A percentile compares a stretch with the other conserved stretches of the same genome.
phyloP scores from a whole-genome alignment of 371 early-diverging fungal species.

The Dichotomocladium elegans region DNA sequence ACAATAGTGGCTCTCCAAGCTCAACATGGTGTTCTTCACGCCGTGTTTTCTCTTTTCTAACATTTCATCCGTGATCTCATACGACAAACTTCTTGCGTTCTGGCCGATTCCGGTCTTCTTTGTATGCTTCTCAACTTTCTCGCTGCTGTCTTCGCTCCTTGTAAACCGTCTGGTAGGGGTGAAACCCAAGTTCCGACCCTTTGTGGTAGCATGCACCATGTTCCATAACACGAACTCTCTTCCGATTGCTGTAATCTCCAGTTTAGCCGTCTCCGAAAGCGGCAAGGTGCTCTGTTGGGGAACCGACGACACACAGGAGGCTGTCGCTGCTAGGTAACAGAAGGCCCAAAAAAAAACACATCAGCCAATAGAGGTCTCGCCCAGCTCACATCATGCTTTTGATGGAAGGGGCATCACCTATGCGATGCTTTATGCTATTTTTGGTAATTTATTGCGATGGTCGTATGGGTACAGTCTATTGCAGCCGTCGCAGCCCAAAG shows the following conservation, averaged over 20 bases:
- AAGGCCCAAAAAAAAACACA: conserved; percentile 3
- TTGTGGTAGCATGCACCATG: conserved; percentile 63
- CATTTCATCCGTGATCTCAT: conserved; percentile 60
- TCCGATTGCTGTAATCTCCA: conserved; percentile 69
- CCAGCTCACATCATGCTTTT: not conserved
- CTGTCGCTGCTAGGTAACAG: conserved; percentile 61
- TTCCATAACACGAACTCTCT: conserved; percentile 73
- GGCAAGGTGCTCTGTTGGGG: conserved; percentile 55
- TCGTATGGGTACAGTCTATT: conserved; percentile 70
- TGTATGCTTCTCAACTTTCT: conserved; percentile 35
- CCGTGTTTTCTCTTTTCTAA: conserved; percentile 69
- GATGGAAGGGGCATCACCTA: conserved; percentile 66
- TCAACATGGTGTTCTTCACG: conserved; percentile 65
- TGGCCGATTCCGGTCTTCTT: conserved; percentile 76
- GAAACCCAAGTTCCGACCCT: conserved; percentile 49
- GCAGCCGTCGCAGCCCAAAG: conserved; percentile 16
- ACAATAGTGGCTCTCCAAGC: conserved; percentile 50
- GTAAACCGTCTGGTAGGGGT: conserved; percentile 42
- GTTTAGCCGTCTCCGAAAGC: conserved; percentile 66
- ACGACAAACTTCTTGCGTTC: conserved; percentile 53
- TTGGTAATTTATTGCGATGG: conserved; percentile 74
- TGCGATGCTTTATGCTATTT: conserved; percentile 69
- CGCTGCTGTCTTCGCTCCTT: conserved; percentile 12
- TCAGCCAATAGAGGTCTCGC: not conserved
- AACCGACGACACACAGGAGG: conserved; percentile 54